Base-by-base conservation (phyloP, 495 filamentous ascomycete genomes). In the Trypethelium eluteriae region DNA sequence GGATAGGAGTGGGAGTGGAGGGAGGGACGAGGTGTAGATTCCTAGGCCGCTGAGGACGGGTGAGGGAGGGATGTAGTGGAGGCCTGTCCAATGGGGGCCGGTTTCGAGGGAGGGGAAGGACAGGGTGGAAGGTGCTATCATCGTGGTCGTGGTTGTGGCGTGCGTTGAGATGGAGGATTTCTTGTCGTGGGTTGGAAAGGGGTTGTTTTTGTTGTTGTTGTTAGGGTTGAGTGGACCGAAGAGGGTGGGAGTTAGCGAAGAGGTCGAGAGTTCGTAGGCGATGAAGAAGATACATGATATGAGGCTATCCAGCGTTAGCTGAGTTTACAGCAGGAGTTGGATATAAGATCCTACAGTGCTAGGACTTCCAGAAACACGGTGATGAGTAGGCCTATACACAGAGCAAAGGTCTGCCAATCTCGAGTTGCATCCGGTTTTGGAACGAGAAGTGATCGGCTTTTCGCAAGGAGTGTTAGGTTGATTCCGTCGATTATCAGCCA, bases 161-260 rank as follows among this genome's bases (percentile, higher is more conserved):
- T 18, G 10, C 25, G 53, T 59, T 11, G 53, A 59, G 53, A 59
- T 5, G n/a, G 53, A 59, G 53, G 53, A 14, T 14, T 59, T 59
- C 11, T 7, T 10, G 18, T 59, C 18, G 32, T 59, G 53, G 7
- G 12, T 14, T 9, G 53, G 32, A 7, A 18, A 18, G 53, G 36
- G 3, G 53, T 10, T 36, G 53, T 18, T 59, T 6, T 32, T 59
- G 2, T 11, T 36, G 32, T 32, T 18, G 53, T 59, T 34, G 53
- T 6, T 59, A 6, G 18, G 53, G 18, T 35, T 7, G 53, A 59
- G 18, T 7, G 53, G 53, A 34, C 53, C 53, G 53, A 59, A 59
- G 25, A 59, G 53, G 14, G 18, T 59, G 18, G 32, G 53, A 9
- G 25, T 10, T 5, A 36, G 18, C 5, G 53, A 36, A 2, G 53